A percentile compares a stretch with the other conserved stretches of the same genome.
Evolutionary conservation across 2,329 filamentous ascomycete genomes (phyloP).

Genomic region (Fusarium paranaense): DNA sequence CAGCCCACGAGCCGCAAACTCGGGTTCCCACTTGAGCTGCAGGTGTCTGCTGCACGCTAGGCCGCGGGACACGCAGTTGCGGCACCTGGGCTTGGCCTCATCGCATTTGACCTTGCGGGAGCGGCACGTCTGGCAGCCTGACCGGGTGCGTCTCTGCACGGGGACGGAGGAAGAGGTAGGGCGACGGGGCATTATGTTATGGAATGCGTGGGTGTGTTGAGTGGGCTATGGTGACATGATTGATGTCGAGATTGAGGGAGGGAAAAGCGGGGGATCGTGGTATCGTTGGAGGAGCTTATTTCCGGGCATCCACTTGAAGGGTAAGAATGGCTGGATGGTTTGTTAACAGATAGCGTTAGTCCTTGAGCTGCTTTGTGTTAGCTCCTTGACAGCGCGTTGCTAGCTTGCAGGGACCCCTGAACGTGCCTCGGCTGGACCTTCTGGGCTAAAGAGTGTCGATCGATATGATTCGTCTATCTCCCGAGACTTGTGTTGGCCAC

Average conservation of each 20-base stretch:
- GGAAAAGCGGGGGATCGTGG: slow-evolving; percentile 28
- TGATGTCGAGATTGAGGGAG: not conserved
- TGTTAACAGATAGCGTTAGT: not conserved
- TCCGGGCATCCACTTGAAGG: slow-evolving; percentile 10
- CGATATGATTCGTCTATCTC: not conserved
- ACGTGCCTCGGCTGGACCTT: slow-evolving; percentile 33
- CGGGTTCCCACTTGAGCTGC: slow-evolving; percentile 46
- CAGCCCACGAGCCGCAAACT: slow-evolving; percentile 40
- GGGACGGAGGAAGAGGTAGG: slow-evolving; percentile 20
- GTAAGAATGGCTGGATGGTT: slow-evolving; percentile 19
- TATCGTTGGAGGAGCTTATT: slow-evolving; percentile 12
- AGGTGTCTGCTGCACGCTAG: slow-evolving; percentile 22
- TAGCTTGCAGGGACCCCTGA: not conserved
- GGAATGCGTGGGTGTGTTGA: slow-evolving; percentile 1
- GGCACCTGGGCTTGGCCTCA: slow-evolving; percentile 35
- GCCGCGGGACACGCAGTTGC: slow-evolving; percentile 31
- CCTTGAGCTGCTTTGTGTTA: not conserved
- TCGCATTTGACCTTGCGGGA: slow-evolving; percentile 41
- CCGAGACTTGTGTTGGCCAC: too few relatives aligned
- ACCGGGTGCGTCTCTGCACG: slow-evolving; percentile 31
- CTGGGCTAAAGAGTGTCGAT: not conserved
- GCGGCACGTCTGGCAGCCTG: slow-evolving; percentile 41
- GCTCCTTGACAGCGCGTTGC: not conserved
- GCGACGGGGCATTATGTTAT: slow-evolving; percentile 31
- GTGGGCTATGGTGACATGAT: not conserved